A percentile compares a stretch with the other conserved stretches of the same genome.
Evolutionary conservation across 768 basidiomycete species (phyloP).

Genomic region (Russula vinacea): DNA sequence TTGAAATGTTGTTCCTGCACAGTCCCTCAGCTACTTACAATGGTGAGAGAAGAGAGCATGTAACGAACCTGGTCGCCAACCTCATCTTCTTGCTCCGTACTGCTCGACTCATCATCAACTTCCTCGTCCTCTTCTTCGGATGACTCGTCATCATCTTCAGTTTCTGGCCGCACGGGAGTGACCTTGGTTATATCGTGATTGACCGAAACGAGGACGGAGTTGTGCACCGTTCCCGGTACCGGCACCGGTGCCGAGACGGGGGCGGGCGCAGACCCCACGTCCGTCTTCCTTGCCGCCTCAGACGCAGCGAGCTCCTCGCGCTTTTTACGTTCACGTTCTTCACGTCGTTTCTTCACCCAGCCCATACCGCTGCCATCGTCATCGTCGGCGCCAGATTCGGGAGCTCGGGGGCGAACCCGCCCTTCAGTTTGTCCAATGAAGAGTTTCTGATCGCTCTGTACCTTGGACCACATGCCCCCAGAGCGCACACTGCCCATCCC

Average conservation of each 20-base stretch:
- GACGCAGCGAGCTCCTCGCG: conserved; percentile 34
- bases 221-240: neutral
- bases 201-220: neutral
- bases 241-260: conserved; percentile 1
- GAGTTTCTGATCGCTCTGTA: conserved; percentile 28
- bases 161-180: conserved; percentile 2
- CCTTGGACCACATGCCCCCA: conserved; percentile 29
- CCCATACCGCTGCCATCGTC: conserved; percentile 84
- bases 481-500: conserved; percentile 61
- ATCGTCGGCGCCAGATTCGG: conserved; percentile 35
- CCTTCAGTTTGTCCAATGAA: conserved; percentile 18
- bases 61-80: conserved; percentile 37
- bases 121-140: conserved; percentile 25
- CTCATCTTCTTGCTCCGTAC: conserved; percentile 31
- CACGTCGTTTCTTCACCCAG: conserved; percentile 66
- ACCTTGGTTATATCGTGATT: conserved; percentile 4
- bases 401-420: conserved; percentile 34
- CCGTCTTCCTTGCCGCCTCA: conserved; percentile 34
- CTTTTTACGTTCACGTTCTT: conserved; percentile 52
- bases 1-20: conserved; percentile 21
- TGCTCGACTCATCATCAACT: conserved; percentile 26
- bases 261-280: conserved; percentile 20
- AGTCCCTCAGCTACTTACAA: conserved; percentile 1
- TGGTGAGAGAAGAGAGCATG: no score
- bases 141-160: conserved; percentile 32